Evolutionary conservation across 805 yeast genomes (phyloP), one percentile per base, ranked within the genome.

Genomic region (Sugiyamaella smithiae): DNA sequence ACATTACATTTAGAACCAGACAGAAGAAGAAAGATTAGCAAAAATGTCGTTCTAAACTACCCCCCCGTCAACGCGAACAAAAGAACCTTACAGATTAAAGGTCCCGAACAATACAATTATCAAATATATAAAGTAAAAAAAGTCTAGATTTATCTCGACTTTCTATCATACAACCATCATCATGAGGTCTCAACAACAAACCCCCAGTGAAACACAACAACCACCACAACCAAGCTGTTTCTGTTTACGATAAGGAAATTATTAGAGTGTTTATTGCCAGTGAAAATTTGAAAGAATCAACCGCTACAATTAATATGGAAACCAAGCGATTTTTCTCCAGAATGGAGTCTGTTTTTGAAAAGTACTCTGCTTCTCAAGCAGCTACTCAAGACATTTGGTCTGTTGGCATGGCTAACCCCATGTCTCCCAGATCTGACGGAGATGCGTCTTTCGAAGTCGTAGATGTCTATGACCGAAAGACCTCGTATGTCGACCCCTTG

Each of bases 361-460:
- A 62, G 55, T 63, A 53, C 50, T 64, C 67, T 35, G 62, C 66
- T 43, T 44, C 63, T 32, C 60, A 59, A 50, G 64, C 62, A 8
- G 62, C 58, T 23, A 25, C 42, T 19, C 54, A 54, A 50, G 56
- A 49, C 46, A 46, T 55, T 28, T 60, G 63, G 64, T 42, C 57
- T 26, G 50, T 50, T n/a, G 62, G 52, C 14, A 29, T 44, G 25
- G 25, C 17, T 20, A 31, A 12, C 25, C 19, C 42, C 17, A 14
- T 43, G 19, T 24, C 48, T 5, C 40, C 50, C 26, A 23, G 20
- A 11, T 12, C 20, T 3, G 53, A 35, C 23, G 50, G 31, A 4
- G 43, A 45, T 31, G 24, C 6, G 19, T 43, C 51, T 28, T 45
- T 52, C 23, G 33, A 38, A 12, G 46, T 49, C 24, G 25, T 49